Evolutionary conservation across 768 basidiomycete genomes (phyloP), one percentile per base, ranked within the genome.

Genomic region (Boletus subcaerulescens): DNA sequence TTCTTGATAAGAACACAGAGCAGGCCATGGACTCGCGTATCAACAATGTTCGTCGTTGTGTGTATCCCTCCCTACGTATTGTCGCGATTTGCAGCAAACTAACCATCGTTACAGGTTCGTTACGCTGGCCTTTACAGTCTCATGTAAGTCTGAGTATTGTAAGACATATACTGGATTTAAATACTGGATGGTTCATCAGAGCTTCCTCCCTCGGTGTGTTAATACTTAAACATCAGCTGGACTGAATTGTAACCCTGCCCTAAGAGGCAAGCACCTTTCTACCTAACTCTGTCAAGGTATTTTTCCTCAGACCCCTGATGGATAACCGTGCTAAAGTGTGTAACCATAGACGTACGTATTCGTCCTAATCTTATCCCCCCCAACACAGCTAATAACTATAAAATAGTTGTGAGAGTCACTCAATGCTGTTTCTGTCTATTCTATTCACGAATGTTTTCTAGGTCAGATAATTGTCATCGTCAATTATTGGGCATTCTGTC

Each of bases 11-110:
- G 11, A 9, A 10, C n/a, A 7, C 26, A 61, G 59, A 39, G 2
- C 7, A 52, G 33, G 12, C 58, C 45, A 1, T 61, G 60, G 60
- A 48, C 55, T 1, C 38, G 41, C 39, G 52, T 53, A 13, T 33
- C 32, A 33, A 33, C 32, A 33, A 11, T 13, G 32, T 61, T 53
- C 31, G 11, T 60, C 33, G 17, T 46, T 17, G 58, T 59, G 9
- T 12, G 58, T 56, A 45, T 18, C 18, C 2, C 11, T 33, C 13
- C 32, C 9, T 10, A 13, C 11, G 14, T 6, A 38, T 38, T 35
- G 13, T 33, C 48, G 4, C 29, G 10, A 8, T 6, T 26, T 44
- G 36, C 36, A 18, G 38, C 22, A n/a, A 40, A 22, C 38, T 50
- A 15, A 40, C 7, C 18, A 10, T 44, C 26, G 14, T 46, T 40